Evolutionary conservation across 768 basidiomycete species (phyloP).

Genomic region (Pholiota molesta): DNA sequence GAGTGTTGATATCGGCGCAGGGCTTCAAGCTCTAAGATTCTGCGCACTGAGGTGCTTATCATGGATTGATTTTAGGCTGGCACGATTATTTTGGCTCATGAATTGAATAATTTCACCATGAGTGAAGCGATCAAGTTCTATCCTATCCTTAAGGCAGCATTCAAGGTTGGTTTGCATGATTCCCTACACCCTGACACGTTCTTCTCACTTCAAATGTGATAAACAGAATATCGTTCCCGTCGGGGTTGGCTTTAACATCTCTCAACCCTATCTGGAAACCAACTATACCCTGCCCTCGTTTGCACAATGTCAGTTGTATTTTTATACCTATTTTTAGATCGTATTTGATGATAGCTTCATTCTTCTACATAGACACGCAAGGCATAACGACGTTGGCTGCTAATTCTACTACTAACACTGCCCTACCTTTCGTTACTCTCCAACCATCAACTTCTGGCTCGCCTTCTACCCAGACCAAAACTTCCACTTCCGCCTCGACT

Average conservation of each 20-base stretch:
- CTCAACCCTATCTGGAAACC: slow-evolving; percentile 54
- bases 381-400: neutral
- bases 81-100: slow-evolving; percentile 59
- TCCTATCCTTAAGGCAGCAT: slow-evolving; percentile 43
- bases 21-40: neutral
- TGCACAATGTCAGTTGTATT: slow-evolving; percentile 44
- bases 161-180: slow-evolving; percentile 37
- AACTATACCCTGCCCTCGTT: slow-evolving; percentile 47
- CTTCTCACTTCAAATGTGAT: neutral
- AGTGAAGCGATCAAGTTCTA: slow-evolving; percentile 55
- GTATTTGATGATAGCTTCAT: neutral
- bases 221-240: slow-evolving; percentile 55
- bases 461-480: neutral
- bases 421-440: neutral
- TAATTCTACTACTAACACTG: neutral
- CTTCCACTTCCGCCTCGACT: neutral
- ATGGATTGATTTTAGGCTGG: slow-evolving; percentile 37
- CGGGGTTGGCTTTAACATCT: slow-evolving; percentile 51
- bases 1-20: slow-evolving; percentile 13
- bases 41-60: neutral
- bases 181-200: neutral
- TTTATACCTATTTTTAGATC: neutral
- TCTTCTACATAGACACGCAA: neutral
- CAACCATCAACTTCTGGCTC: neutral
- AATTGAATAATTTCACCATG: slow-evolving; percentile 66